Evolutionary conservation across 176 grass and related monocot species (phyloP).

Genomic region (Triticum turgidum): DNA sequence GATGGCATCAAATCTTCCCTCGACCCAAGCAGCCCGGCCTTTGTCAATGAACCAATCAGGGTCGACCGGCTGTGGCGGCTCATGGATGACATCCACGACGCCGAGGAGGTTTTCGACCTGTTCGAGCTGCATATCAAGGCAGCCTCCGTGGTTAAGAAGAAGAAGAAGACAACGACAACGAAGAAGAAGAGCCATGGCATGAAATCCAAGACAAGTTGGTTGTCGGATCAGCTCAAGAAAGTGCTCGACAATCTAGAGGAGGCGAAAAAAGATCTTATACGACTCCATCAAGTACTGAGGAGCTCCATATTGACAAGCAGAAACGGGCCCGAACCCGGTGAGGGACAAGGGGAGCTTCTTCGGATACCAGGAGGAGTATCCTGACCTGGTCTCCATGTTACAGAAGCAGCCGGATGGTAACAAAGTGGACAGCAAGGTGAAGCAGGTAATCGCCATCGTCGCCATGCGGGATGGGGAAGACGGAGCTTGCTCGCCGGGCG

Average conservation of each 20-base stretch:
- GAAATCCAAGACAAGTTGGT: background rate
- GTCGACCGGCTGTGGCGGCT: background rate
- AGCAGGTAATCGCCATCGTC: background rate
- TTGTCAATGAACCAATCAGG: background rate
- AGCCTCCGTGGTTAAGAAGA: background rate
- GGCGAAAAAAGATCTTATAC: too few species aligned
- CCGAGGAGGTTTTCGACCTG: background rate
- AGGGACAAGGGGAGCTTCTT: background rate
- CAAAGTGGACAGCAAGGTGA: background rate
- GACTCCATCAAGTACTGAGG: background rate
- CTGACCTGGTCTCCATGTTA: background rate
- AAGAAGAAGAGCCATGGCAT: background rate
- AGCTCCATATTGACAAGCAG: background rate
- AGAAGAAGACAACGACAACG: background rate
- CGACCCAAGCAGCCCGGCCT: background rate
- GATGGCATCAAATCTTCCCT: background rate
- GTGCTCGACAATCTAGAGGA: background rate
- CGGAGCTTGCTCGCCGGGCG: background rate
- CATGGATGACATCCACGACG: background rate
- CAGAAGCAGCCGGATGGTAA: background rate
- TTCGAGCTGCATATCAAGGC: background rate
- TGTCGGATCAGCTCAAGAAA: background rate
- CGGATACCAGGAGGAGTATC: background rate
- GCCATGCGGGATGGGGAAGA: constrained; percentile 14
- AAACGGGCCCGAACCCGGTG: background rate